phyloP scores from a whole-genome alignment of 345 rosid species.

The Salix suchowensis region DNA sequence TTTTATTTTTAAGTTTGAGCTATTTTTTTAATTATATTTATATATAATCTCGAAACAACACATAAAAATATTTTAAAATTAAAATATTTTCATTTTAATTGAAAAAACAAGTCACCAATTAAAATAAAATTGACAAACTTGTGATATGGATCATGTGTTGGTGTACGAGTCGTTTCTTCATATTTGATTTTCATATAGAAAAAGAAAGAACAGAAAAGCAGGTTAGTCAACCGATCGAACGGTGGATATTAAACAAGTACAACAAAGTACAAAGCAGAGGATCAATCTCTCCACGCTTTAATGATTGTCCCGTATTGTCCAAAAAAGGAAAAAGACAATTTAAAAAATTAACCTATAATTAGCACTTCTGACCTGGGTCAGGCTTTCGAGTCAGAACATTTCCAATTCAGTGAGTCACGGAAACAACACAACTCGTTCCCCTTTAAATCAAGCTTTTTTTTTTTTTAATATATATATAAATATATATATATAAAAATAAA shows the following conservation, averaged over 20 bases:
- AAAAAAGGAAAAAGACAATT: background rate
- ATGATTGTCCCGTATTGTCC: background rate
- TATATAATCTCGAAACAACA: no score
- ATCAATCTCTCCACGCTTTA: background rate
- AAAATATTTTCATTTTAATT: no score
- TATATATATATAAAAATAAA: no score
- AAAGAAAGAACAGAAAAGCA: background rate
- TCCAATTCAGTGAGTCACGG: slow-evolving; percentile 9
- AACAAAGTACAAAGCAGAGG: background rate
- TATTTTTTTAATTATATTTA: no score
- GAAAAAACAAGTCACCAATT: no score
- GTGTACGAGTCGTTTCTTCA: no score
- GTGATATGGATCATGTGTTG: no score
- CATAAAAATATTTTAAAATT: fast-evolving
- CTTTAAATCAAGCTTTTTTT: slow-evolving; percentile 29
- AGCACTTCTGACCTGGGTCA: background rate
- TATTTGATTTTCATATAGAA: no score
- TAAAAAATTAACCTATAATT: background rate
- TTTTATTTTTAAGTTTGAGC: no score
- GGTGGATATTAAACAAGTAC: slow-evolving; percentile 3
- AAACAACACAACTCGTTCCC: slow-evolving; percentile 16
- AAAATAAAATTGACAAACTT: no score
- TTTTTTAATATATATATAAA: background rate
- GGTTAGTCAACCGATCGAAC: background rate
- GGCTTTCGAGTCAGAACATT: background rate